phyloP scores from a whole-genome alignment of 2,329 filamentous ascomycete species.

The Chrysoporthe puriensis region DNA sequence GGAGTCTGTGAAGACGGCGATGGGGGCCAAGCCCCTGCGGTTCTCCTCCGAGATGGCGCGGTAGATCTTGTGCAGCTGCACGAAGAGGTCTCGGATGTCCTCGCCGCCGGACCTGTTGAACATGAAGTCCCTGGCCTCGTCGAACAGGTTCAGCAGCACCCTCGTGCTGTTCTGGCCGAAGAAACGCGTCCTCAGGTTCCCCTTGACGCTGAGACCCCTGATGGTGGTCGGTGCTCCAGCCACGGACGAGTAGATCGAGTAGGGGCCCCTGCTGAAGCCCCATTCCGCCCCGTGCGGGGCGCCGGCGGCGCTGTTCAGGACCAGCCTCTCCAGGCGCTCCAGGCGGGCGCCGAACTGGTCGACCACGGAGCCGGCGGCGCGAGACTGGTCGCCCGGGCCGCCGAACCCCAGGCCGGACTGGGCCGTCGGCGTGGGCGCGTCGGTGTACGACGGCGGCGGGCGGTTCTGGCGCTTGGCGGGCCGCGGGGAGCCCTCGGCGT shows the following conservation, averaged over 20 bases:
- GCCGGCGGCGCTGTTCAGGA: slow-evolving; percentile 36
- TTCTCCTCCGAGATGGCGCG: slow-evolving; percentile 52
- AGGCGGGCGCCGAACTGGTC: slow-evolving; percentile 48
- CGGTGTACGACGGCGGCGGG: slow-evolving; percentile 19
- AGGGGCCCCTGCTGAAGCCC: slow-evolving; percentile 11
- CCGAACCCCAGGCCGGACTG: slow-evolving; percentile 8
- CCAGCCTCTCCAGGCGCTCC: slow-evolving; percentile 57
- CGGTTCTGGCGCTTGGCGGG: slow-evolving; percentile 41
- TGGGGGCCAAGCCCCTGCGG: slow-evolving; percentile 51
- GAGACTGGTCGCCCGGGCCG: slow-evolving; percentile 31
- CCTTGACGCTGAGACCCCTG: slow-evolving; percentile 55
- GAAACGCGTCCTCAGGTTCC: slow-evolving; percentile 51
- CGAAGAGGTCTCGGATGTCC: slow-evolving; percentile 48
- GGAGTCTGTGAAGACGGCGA: slow-evolving; percentile 61
- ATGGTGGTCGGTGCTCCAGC: slow-evolving; percentile 46
- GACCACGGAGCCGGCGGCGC: slow-evolving; percentile 18
- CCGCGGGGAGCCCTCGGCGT: slow-evolving; percentile 30
- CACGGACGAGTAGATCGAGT: slow-evolving; percentile 31
- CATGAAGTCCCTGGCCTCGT: slow-evolving; percentile 57
- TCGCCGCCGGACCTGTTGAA: slow-evolving; percentile 45
- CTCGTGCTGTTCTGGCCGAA: slow-evolving; percentile 58
- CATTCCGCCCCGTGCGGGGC: slow-evolving; percentile 20
- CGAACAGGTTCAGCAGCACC: slow-evolving; percentile 58
- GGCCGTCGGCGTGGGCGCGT: slow-evolving; percentile 17
- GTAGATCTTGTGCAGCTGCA: slow-evolving; percentile 52